These are phyloP conservation scores for Fusarium albidum DNA, from an alignment of 2,329 filamentous ascomycete species.

Conservation along the genomic window DNA sequence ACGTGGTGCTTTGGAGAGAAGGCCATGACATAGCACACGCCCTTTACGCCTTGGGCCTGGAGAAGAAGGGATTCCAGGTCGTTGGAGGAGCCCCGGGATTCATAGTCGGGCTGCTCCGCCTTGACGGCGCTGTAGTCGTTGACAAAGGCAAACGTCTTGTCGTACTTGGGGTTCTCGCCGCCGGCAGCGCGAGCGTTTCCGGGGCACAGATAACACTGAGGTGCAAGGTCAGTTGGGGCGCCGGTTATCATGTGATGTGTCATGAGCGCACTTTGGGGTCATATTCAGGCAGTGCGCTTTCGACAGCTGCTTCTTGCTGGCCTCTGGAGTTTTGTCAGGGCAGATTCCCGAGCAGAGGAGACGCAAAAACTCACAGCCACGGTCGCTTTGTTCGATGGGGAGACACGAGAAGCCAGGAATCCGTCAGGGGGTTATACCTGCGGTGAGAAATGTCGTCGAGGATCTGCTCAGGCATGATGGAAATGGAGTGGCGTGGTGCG, in stretches of 20 bases:
- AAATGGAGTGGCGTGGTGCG: conserved; percentile 23
- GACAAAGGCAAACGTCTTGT: conserved; percentile 90
- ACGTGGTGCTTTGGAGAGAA: conserved; percentile 92
- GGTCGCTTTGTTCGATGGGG: conserved; percentile 96
- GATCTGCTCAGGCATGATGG: conserved; percentile 74
- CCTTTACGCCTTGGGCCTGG: conserved; percentile 84
- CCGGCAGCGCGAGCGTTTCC: conserved; percentile 89
- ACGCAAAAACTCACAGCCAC: conserved; percentile 79
- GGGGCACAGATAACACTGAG: conserved; percentile 91
- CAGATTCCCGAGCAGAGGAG: neutral
- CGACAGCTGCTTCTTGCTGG: conserved; percentile 76
- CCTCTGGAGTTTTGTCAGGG: conserved; percentile 61
- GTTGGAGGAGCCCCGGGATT: conserved; percentile 50
- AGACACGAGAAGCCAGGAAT: conserved; percentile 92
- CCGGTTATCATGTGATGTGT: conserved; percentile 6
- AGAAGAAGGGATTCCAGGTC: conserved; percentile 80
- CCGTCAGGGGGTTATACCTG: conserved; percentile 90
- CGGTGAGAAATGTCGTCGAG: conserved; percentile 97
- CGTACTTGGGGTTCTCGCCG: conserved; percentile 85
- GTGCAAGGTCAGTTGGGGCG: conserved; percentile 8
- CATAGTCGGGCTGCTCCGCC: conserved; percentile 86
- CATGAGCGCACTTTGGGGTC: conserved; percentile 69
- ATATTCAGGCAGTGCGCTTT: conserved; percentile 77
- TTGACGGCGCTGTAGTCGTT: conserved; percentile 99
- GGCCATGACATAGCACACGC: conserved; percentile 96